phyloP scores from a whole-genome alignment of 345 rosid species.

The Citrus reticulata region DNA sequence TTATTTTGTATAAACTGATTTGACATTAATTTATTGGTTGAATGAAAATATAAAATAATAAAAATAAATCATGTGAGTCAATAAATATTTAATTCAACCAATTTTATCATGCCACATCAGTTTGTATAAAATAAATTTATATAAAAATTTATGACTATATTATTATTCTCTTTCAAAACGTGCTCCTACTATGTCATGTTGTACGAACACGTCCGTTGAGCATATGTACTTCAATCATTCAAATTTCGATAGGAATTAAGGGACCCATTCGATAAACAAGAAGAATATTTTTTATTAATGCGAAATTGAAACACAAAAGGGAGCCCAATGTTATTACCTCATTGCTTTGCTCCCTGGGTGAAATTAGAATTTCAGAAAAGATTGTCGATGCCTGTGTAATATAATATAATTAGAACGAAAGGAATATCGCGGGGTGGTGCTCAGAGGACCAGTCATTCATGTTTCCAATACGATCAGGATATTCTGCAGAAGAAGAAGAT shows the following conservation, averaged over 20 bases:
- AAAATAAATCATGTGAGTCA: fast-evolving
- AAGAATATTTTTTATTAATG: too few relatives aligned
- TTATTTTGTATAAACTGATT: too few relatives aligned
- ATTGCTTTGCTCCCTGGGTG: not conserved
- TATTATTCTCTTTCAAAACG: too few relatives aligned
- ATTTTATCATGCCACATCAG: fast-evolving
- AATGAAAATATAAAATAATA: too few relatives aligned
- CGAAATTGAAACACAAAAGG: not conserved
- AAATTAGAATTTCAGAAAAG: not conserved
- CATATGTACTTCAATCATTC: too few relatives aligned
- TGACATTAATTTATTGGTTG: too few relatives aligned
- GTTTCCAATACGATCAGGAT: not conserved
- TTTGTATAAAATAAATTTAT: too few relatives aligned
- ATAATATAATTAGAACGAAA: not conserved
- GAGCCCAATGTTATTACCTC: not conserved
- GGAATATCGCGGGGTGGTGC: not conserved
- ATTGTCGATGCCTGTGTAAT: not conserved
- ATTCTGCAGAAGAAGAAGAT: not conserved
- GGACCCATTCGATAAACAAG: too few relatives aligned
- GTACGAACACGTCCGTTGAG: too few relatives aligned
- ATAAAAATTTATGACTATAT: fast-evolving
- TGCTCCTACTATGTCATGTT: fast-evolving
- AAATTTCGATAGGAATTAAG: too few relatives aligned
- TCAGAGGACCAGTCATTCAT: not conserved
- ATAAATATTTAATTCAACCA: fast-evolving